phyloP scores from a whole-genome alignment of 2,329 filamentous ascomycete species.

The Aspergillus fructus region DNA sequence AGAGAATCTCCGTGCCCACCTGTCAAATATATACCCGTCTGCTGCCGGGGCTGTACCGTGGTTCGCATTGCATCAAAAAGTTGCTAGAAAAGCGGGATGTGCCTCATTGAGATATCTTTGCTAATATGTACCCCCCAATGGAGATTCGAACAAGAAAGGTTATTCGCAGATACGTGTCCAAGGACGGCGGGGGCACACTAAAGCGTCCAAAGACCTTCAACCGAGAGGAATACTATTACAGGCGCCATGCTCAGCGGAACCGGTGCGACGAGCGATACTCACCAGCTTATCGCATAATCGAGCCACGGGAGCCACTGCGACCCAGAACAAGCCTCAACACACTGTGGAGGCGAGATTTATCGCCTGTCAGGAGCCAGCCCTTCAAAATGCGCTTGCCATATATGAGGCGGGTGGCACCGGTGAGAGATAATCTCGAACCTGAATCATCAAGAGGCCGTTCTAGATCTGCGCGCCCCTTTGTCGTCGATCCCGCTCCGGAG shows the following conservation, averaged over 20 bases:
- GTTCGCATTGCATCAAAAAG: background rate
- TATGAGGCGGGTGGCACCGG: constrained; percentile 10
- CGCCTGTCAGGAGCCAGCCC: constrained; percentile 12
- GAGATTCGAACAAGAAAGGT: constrained; percentile 23
- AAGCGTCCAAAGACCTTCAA: constrained; percentile 15
- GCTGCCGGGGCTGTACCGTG: background rate
- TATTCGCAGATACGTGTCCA: constrained; percentile 18
- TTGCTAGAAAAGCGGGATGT: constrained; percentile 13
- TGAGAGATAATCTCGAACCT: background rate
- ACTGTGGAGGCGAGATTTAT: constrained; percentile 5
- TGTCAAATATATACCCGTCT: background rate
- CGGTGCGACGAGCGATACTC: background rate
- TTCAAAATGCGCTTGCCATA: constrained; percentile 17
- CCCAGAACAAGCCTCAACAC: background rate
- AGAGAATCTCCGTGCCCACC: background rate
- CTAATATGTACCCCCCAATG: constrained; percentile 14
- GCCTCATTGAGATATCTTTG: constrained; percentile 16
- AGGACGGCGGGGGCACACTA: constrained; percentile 13
- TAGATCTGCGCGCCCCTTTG: constrained; percentile 13
- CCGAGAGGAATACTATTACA: constrained; percentile 17
- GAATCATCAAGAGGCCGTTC: constrained; percentile 6
- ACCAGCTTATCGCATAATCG: constrained; percentile 11
- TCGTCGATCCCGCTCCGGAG: constrained; percentile 15
- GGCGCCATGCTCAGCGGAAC: constrained; percentile 6
- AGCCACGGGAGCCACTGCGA: constrained; percentile 4